Conservation (phyloP, 2,329 filamentous ascomycete species). For the Lecanicillium sp. region DNA sequence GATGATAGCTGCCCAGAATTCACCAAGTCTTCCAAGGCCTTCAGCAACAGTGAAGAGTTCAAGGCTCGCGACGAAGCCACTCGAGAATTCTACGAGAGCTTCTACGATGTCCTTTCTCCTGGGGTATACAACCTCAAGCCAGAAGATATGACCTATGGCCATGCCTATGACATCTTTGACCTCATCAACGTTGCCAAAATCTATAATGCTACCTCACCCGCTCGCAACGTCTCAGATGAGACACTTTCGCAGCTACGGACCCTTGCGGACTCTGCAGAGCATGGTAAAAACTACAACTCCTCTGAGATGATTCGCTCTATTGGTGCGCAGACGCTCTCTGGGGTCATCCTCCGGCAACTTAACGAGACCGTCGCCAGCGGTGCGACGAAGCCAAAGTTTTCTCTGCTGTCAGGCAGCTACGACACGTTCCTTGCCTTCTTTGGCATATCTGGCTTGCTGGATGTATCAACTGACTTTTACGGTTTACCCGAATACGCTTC, state of each 20-base stretch:
- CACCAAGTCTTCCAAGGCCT: conserved; percentile 16
- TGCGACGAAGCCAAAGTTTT: conserved; percentile 23
- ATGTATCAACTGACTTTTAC: conserved; percentile 19
- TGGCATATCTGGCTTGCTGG: conserved; percentile 18
- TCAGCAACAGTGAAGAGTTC: conserved; percentile 19
- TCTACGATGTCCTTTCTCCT: conserved; percentile 19
- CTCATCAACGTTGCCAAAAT: conserved; percentile 26
- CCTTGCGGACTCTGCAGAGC: conserved; percentile 23
- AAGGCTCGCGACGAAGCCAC: conserved; percentile 17
- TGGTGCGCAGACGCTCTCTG: conserved; percentile 21
- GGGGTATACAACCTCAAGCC: conserved; percentile 22
- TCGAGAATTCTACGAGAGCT: conserved; percentile 20
- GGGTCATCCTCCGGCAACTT: conserved; percentile 21
- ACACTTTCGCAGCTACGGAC: conserved; percentile 24
- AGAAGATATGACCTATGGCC: conserved; percentile 23
- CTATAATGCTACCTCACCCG: conserved; percentile 20
- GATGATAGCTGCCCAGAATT: conserved; percentile 24
- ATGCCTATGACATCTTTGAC: conserved; percentile 28
- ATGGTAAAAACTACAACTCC: conserved; percentile 22
- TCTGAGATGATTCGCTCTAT: conserved; percentile 21
- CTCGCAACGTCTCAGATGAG: conserved; percentile 21
- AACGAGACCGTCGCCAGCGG: conserved; percentile 20
- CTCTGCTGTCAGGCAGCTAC: conserved; percentile 24
- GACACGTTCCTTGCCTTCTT: conserved; percentile 29
- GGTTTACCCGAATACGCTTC: conserved; percentile 26